phyloP scores from a whole-genome alignment of 176 grass and related monocot species.

The Triticum turgidum region DNA sequence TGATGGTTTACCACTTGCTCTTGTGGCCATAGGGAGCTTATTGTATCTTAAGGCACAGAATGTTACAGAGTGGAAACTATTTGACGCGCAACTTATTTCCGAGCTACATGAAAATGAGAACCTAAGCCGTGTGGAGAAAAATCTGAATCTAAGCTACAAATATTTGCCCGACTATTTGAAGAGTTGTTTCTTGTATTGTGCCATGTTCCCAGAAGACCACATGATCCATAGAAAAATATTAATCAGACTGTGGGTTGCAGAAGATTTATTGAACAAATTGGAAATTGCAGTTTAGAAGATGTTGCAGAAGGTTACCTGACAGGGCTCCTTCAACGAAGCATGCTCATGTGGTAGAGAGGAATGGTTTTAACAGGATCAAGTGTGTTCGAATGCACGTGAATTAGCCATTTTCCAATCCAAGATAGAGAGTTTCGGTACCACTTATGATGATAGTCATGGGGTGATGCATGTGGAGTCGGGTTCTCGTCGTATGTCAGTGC shows the following conservation, averaged over 20 bases:
- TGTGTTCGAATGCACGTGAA: slow-evolving; percentile 51
- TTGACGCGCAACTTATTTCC: slow-evolving; percentile 39
- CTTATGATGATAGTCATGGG: slow-evolving; percentile 5
- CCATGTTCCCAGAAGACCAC: slow-evolving; percentile 60
- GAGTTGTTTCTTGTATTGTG: slow-evolving; percentile 54
- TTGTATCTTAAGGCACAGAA: background rate
- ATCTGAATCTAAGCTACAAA: slow-evolving; percentile 54
- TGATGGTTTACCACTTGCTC: slow-evolving; percentile 51
- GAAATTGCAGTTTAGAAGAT: slow-evolving; percentile 46
- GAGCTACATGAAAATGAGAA: slow-evolving; percentile 41
- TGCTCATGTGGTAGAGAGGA: slow-evolving; percentile 45
- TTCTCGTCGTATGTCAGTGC: slow-evolving; percentile 16
- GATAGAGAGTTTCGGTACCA: slow-evolving; percentile 28
- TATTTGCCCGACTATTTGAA: slow-evolving; percentile 48
- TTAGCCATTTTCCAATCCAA: slow-evolving; percentile 28
- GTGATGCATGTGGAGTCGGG: background rate
- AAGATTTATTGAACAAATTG: slow-evolving; percentile 54
- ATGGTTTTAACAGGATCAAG: slow-evolving; percentile 32
- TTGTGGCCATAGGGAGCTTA: slow-evolving; percentile 43
- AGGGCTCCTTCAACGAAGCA: slow-evolving; percentile 34
- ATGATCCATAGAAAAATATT: slow-evolving; percentile 22
- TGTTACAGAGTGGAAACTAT: slow-evolving; percentile 23
- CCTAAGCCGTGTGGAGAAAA: slow-evolving; percentile 31
- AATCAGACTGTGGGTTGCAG: slow-evolving; percentile 47
- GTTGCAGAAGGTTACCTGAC: slow-evolving; percentile 42